phyloP scores from a whole-genome alignment of 495 filamentous ascomycete genomes.

The Sporormia fimetaria region DNA sequence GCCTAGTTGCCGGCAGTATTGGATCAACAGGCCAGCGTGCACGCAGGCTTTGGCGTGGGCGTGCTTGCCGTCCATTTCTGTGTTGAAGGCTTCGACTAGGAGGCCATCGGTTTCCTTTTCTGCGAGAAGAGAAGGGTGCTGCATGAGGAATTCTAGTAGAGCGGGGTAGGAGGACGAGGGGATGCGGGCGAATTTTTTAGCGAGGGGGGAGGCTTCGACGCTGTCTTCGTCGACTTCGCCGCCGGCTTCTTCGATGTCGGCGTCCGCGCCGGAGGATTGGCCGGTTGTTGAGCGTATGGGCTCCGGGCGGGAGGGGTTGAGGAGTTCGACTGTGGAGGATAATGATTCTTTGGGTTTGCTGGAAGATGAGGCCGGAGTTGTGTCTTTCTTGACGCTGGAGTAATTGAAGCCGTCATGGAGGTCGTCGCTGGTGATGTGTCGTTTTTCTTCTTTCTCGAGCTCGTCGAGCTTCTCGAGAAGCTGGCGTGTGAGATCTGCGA shows the following conservation, averaged over 20 bases:
- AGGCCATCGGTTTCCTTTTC: constrained; percentile 89
- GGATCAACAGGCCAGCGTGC: constrained; percentile 81
- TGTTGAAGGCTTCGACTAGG: constrained; percentile 81
- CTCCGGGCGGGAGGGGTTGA: constrained; percentile 52
- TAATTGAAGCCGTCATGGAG: constrained; percentile 85
- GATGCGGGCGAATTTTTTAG: constrained; percentile 67
- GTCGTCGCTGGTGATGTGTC: constrained; percentile 88
- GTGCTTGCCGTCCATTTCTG: constrained; percentile 59
- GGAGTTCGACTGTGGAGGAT: constrained; percentile 51
- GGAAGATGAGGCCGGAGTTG: not conserved
- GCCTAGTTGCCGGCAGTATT: constrained; percentile 85
- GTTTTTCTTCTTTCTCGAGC: constrained; percentile 74
- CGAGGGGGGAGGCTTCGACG: constrained; percentile 63
- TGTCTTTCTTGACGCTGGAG: constrained; percentile 46
- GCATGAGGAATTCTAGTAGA: constrained; percentile 60
- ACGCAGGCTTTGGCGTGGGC: constrained; percentile 79
- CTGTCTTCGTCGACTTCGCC: constrained; percentile 56
- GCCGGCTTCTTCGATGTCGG: constrained; percentile 45
- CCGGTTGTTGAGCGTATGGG: constrained; percentile 30
- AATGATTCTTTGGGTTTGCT: constrained; percentile 3
- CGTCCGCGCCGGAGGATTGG: constrained; percentile 48
- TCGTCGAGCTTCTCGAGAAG: constrained; percentile 59
- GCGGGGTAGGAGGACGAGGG: constrained; percentile 61
- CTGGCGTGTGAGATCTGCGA: constrained; percentile 64
- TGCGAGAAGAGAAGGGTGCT: constrained; percentile 62